Evolutionary conservation across 768 basidiomycete species (phyloP).

Genomic region (Boletus huronensis): DNA sequence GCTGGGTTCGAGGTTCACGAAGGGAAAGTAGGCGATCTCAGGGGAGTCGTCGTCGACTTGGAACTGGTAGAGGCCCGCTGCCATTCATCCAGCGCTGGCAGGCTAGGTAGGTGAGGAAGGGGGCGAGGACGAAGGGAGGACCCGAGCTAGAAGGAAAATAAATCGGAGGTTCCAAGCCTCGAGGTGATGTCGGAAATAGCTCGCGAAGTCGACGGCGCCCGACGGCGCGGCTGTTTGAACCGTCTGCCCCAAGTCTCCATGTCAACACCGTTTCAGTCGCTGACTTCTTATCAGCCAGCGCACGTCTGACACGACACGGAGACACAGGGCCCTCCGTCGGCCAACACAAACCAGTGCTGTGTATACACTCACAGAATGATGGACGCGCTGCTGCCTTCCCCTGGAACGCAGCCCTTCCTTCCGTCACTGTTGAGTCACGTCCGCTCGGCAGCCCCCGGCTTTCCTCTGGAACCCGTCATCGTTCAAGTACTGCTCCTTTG

Average conservation of each 20-base stretch:
- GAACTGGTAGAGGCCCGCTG: conserved; percentile 33
- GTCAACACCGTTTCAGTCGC: conserved; percentile 11
- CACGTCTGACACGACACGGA: conserved; percentile 11
- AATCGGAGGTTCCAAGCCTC: conserved; percentile 26
- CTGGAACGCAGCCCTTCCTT: conserved; percentile 48
- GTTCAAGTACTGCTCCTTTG: conserved; percentile 65
- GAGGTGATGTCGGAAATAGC: conserved; percentile 25
- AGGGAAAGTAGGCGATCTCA: conserved; percentile 55
- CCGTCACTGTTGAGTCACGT: conserved; percentile 47
- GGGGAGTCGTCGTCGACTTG: conserved; percentile 68
- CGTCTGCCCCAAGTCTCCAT: conserved; percentile 13
- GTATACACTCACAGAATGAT: conserved; percentile 16
- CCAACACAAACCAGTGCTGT: conserved; percentile 20
- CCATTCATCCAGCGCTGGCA: conserved; percentile 34
- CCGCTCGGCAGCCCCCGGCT: conserved; percentile 39
- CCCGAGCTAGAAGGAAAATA: conserved; percentile 1
- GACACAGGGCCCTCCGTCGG: too few species aligned
- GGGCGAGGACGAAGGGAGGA: conserved; percentile 5
- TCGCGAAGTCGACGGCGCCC: conserved; percentile 5
- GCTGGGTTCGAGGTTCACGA: conserved; percentile 50
- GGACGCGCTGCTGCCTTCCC: conserved; percentile 33
- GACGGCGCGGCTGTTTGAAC: background rate
- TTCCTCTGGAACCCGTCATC: conserved; percentile 60
- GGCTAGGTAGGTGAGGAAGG: background rate
- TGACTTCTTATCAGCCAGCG: background rate